A percentile compares a stretch with the other conserved stretches of the same genome.
Conservation (phyloP, 208 protist genomes). For the Wallacemonas sp. region DNA sequence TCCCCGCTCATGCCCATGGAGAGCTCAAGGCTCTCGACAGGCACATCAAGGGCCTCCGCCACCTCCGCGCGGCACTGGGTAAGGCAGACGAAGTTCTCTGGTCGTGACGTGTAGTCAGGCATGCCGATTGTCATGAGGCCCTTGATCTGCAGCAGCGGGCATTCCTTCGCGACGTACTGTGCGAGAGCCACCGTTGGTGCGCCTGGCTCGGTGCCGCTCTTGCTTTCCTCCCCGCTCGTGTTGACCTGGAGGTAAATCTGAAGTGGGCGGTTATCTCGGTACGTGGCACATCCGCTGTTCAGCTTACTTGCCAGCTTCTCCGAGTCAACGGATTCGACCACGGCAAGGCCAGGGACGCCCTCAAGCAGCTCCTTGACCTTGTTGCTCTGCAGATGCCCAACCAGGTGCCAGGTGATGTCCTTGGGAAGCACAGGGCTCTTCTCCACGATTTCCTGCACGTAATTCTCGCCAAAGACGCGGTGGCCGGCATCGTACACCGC, state of each 20-base stretch:
- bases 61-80: constrained; percentile 61
- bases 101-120: constrained; percentile 71
- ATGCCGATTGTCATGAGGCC: constrained; percentile 98
- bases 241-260: constrained; percentile 95
- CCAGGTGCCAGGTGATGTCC: constrained; percentile 97
- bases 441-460: constrained; percentile 94
- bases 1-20: constrained; percentile 98
- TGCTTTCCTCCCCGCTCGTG: constrained; percentile 93
- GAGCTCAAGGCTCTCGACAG: constrained; percentile 64
- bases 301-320: constrained; percentile 90
- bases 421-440: constrained; percentile 79
- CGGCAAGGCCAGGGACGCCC: constrained; percentile 46
- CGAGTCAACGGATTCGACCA: constrained; percentile 93
- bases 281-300: constrained; percentile 61
- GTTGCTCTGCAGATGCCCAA: constrained; percentile 98
- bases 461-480: constrained; percentile 96
- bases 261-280: constrained; percentile 58
- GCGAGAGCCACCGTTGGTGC: constrained; percentile 71
- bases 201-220: constrained; percentile 83
- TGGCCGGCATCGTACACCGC: constrained; percentile 61
- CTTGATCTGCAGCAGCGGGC: constrained; percentile 72
- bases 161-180: constrained; percentile 64
- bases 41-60: constrained; percentile 41
- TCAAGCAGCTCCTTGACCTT: constrained; percentile 91
- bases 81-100: constrained; percentile 89